Evolutionary conservation across 2,329 filamentous ascomycete species (phyloP), one percentile per base, ranked within the genome.

Genomic region (Emergomyces orientalis): DNA sequence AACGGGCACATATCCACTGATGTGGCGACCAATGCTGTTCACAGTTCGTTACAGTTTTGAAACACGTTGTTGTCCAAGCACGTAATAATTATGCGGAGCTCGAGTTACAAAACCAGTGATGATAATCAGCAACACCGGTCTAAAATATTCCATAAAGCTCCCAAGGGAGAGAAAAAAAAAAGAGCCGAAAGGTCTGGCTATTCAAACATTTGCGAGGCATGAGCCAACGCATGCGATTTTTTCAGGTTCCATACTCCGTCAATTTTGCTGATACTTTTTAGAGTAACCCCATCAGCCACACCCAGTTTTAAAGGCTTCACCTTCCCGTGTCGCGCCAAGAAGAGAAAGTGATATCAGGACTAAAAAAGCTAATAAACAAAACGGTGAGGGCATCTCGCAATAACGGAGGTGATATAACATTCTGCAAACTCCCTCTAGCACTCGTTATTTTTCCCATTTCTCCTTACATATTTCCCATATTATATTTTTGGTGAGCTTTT

Each of bases 271-370:
- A 41, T 32, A 22, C 41, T 34, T 32, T 59, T 13, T 22, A 13
- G 8, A 32, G 19, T 14, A 47, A 6, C 39, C 25, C 39, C 25
- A 45, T 25, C 56, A 59, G 56, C 56, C 56, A 47, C 56, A 59
- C 14, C 56, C 39, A 59, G 7, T 14, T 43, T 59, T 19, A 27
- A 45, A 27, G 32, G 27, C 9, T 45, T 3, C 7, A 14, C 39
- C 19, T 45, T 47, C 56, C 56, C 25, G 56, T 59, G 56, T 59
- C 56, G 39, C 34, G 56, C 56, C 56, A 45, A 59, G 56, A 19
- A 45, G 30, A 30, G 9, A 30, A 59, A 14, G 25, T 32, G 56
- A 47, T 59, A 59, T 59, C 25, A 47, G n/a, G 54, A 43, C 56
- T 45, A 32, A 30, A 45, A n/a, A 45, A 22, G 17, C 25, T 32